A percentile compares a stretch with the other conserved stretches of the same genome.
These are phyloP conservation scores for Chalaropsis ovoidea DNA, from an alignment of 2,329 filamentous ascomycete species.

Conservation along the genomic window DNA sequence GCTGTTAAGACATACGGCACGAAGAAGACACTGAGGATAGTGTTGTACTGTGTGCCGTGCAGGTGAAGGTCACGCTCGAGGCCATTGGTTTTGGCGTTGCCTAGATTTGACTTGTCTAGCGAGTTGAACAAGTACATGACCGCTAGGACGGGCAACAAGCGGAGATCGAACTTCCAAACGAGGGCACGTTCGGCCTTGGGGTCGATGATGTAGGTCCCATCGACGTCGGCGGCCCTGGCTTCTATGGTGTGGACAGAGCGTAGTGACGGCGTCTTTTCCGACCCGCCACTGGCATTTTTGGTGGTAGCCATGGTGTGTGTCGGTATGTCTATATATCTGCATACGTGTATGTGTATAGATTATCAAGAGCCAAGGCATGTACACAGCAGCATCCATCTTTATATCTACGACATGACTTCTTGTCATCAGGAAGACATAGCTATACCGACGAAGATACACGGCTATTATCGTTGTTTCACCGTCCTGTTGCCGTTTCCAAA, in stretches of 20 bases:
- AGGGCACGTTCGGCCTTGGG: slow-evolving; percentile 42
- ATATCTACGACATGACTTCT: neutral
- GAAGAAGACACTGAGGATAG: slow-evolving; percentile 62
- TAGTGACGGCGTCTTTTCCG: slow-evolving; percentile 24
- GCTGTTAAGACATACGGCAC: slow-evolving; percentile 64
- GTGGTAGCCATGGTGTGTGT: neutral
- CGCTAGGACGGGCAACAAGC: slow-evolving; percentile 44
- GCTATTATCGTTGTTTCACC: neutral
- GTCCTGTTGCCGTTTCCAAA: no score
- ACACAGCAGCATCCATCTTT: no score
- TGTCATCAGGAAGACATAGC: neutral
- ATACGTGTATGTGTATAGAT: no score
- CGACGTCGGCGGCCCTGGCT: neutral
- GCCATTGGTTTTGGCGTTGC: slow-evolving; percentile 48
- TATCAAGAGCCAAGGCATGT: no score
- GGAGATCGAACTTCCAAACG: slow-evolving; percentile 46
- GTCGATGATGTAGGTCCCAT: slow-evolving; percentile 29
- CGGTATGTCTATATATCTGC: no score
- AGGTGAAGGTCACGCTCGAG: slow-evolving; percentile 41
- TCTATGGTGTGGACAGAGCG: slow-evolving; percentile 27
- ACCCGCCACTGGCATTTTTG: neutral
- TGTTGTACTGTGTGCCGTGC: slow-evolving; percentile 56
- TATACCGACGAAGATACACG: neutral
- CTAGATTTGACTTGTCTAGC: slow-evolving; percentile 38
- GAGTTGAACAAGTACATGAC: slow-evolving; percentile 46